Evolutionary conservation across 139 green algal genomes (phyloP), one percentile per base, ranked within the genome.

Genomic region (Auxenochlorella protothecoides): DNA sequence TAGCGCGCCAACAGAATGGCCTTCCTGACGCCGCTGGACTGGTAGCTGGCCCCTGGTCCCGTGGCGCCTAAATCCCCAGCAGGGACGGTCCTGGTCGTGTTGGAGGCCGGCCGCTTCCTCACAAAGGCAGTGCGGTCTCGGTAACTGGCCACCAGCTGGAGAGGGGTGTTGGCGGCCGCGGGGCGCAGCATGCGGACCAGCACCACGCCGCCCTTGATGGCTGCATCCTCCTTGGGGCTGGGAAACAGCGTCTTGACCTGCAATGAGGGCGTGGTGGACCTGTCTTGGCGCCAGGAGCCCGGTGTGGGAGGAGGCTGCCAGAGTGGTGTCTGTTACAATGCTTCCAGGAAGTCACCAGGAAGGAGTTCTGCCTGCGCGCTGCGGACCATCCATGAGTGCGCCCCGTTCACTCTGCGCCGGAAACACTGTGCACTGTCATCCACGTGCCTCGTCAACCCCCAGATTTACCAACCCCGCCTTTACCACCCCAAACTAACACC

Each of bases 1-100:
- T 81, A 81, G 65, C 72, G 71, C 2, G 76, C 76, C 66, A 81
- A 74, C 71, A 81, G 66, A 6, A 81, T 74, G 9, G 76, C 76
- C 68, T 81, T 80, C 11, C 51, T 5, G 14, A 76, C 76, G 10
- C 76, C 76, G 13, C 3, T 59, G 7, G 76, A 81, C n/a, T 67
- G 27, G 27, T 59, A 80, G 52, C 53, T 75, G 60, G 12, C 12
- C 10, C 53, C 63, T 9, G 52, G 4, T 44, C 14, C 62, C 7
- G 56, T 76, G 69, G 53, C 53, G 15, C 3, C 44, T 7, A 9
- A 2, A n/a, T n/a, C 2, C 14, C 10, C 16, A 56, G 60, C 16
- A 53, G 51, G 3, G n/a, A 2, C 61, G 27, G 11, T 60, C 9
- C 6, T 16, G n/a, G n/a, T 8, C 16, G 62, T 2, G 4, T n/a